Percentiles rank a stretch among this genome's conserved stretches.
These are phyloP conservation scores for Alliaria petiolata DNA, from an alignment of 345 rosid genomes.

Conservation along the genomic window DNA sequence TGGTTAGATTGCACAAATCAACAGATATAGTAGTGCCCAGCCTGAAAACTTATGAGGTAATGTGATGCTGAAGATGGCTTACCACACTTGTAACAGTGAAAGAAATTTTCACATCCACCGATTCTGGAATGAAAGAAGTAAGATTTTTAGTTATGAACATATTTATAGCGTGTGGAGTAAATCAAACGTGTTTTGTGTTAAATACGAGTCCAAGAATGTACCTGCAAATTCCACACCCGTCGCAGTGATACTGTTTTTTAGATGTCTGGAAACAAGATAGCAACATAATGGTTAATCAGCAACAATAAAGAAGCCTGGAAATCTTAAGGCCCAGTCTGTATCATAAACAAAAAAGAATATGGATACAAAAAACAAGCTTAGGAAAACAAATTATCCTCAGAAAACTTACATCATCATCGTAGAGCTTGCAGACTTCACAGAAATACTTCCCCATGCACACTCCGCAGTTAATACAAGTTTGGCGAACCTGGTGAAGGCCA, in stretches of 20 bases:
- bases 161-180: neutral
- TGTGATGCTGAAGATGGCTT: slow-evolving; percentile 25
- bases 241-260: slow-evolving; percentile 81
- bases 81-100: slow-evolving; percentile 92
- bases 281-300: neutral
- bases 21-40: too few species aligned
- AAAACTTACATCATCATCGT: slow-evolving; percentile 79
- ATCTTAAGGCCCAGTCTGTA: neutral
- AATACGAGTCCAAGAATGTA: slow-evolving; percentile 18
- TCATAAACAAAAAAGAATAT: neutral
- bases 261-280: slow-evolving; percentile 49
- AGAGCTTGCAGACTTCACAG: slow-evolving; percentile 73
- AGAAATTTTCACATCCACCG: slow-evolving; percentile 83
- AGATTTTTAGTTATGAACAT: neutral
- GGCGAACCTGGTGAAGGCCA: slow-evolving; percentile 48
- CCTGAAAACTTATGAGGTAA: neutral
- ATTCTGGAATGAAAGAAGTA: slow-evolving; percentile 41
- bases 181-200: neutral
- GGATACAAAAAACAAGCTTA: neutral
- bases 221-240: slow-evolving; percentile 97
- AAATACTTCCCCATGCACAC: slow-evolving; percentile 87
- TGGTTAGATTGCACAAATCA: neutral
- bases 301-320: neutral
- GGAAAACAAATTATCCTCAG: neutral
- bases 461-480: slow-evolving; percentile 68